These are phyloP conservation scores for Trametes polyzona DNA, from an alignment of 1,284 basidiomycete species.

Conservation along the genomic window DNA sequence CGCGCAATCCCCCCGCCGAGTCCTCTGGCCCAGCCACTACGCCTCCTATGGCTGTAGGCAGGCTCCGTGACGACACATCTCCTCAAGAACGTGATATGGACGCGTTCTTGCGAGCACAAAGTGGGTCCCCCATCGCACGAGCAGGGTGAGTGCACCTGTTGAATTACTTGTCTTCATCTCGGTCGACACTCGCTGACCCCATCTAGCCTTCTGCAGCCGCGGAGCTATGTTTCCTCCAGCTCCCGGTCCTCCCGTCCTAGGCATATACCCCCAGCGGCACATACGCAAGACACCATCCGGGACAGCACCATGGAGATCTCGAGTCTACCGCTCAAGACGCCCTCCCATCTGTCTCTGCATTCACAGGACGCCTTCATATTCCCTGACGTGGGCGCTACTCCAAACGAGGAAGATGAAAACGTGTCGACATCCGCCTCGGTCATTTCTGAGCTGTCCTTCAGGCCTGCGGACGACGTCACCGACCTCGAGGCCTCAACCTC, in stretches of 20 bases:
- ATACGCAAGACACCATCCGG: slow-evolving; percentile 66
- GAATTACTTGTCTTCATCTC: background rate
- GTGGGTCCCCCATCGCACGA: slow-evolving; percentile 21
- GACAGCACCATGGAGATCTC: slow-evolving; percentile 68
- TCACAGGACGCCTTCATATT: slow-evolving; percentile 44
- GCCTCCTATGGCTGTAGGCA: background rate
- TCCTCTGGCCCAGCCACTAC: background rate
- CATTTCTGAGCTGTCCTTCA: slow-evolving; percentile 31
- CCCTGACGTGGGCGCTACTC: slow-evolving; percentile 32
- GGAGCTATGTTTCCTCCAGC: slow-evolving; percentile 40
- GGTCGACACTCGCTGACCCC: too few species aligned
- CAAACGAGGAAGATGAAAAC: slow-evolving; percentile 16
- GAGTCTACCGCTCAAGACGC: slow-evolving; percentile 47
- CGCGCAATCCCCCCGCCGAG: slow-evolving; percentile 8
- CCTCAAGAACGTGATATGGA: slow-evolving; percentile 20
- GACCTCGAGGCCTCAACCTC: slow-evolving; percentile 38
- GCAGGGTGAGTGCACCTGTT: slow-evolving; percentile 12
- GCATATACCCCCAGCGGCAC: slow-evolving; percentile 38
- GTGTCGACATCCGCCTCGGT: slow-evolving; percentile 27
- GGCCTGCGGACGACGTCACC: slow-evolving; percentile 29
- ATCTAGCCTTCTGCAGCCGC: slow-evolving; percentile 37
- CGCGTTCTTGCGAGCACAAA: slow-evolving; percentile 20
- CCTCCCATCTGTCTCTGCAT: slow-evolving; percentile 16
- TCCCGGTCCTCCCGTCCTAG: slow-evolving; percentile 33
- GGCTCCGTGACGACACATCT: slow-evolving; percentile 5